Evolutionary conservation across 1,284 basidiomycete species (phyloP), one percentile per base, ranked within the genome.

Genomic region (Apiotrichum mycotoxinovorans): DNA sequence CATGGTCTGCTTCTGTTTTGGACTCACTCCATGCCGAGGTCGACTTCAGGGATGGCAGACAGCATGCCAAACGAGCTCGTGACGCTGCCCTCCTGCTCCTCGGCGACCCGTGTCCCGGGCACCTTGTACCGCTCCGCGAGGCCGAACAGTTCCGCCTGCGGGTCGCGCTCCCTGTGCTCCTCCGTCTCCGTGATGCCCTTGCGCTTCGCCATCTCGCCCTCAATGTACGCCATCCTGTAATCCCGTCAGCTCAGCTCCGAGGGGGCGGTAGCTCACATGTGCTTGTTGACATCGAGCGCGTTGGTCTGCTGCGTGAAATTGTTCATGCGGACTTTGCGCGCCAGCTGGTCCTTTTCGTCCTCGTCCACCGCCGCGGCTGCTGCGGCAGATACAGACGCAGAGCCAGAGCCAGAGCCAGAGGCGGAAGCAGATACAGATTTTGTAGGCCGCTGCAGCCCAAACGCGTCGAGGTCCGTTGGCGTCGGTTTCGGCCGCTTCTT

Each of bases 221-320:
- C 95, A 56, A 98, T 98, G 69, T 95, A 98, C 2, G 87, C 89
- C 89, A 98, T 93, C 94, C 93, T 96, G 68, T 30, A 9, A 1
- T 12, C 3, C 23, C 12, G 2, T 4, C 8, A 5, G 22, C 30
- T n/a, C n/a, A n/a, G n/a, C n/a, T n/a, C n/a, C n/a, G n/a, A n/a
- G n/a, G n/a, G n/a, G n/a, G n/a, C 7, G 37, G 33, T 7, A 7
- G 73, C 88, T 60, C 58, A 94, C 94, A 98, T 98, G 72, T 98
- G 95, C 71, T 96, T 97, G 79, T 98, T 94, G 8, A 97, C 92
- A 70, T 97, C 94, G 14, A 98, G 82, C 1, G 86, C 85, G 70
- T 96, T 96, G 2, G 94, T 98, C 77, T 98, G 94, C 62, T 91
- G 88, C 0, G 95, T 98, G 73, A 98, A 97, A 78, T 97, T 96